Evolutionary conservation across 2,329 filamentous ascomycete species (phyloP).

Genomic region (Calonectria pseudoturangicola): DNA sequence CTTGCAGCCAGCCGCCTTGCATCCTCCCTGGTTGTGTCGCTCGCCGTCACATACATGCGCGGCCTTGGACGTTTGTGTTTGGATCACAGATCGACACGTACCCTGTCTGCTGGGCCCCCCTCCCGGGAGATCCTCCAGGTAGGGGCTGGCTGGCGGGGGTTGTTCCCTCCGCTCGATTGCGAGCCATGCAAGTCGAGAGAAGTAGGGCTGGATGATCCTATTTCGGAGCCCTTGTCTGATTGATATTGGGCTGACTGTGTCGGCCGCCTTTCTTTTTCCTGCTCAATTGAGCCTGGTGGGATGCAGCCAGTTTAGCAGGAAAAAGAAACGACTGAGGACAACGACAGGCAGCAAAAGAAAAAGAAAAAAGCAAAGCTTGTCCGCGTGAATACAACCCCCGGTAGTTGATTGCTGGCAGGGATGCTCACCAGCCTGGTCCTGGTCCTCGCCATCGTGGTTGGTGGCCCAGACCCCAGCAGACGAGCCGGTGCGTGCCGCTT

Average conservation of each 20-base stretch:
- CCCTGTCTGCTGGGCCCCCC: slow-evolving; percentile 7
- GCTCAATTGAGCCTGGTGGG: slow-evolving; percentile 19
- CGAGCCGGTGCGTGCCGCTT: slow-evolving; percentile 29
- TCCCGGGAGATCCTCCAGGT: slow-evolving; percentile 13
- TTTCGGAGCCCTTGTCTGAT: slow-evolving; percentile 29
- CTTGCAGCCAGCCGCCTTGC: slow-evolving; percentile 22
- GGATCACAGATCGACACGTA: slow-evolving; percentile 20
- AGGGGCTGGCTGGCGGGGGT: slow-evolving; percentile 19
- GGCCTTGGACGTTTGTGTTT: slow-evolving; percentile 16
- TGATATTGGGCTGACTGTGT: slow-evolving; percentile 27
- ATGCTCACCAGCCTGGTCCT: slow-evolving; percentile 28
- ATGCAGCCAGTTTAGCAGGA: slow-evolving; percentile 22
- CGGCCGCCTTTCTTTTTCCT: slow-evolving; percentile 33
- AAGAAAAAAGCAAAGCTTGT: slow-evolving; percentile 7
- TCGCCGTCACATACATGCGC: slow-evolving; percentile 17
- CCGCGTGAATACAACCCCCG: slow-evolving; percentile 33
- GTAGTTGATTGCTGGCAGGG: slow-evolving; percentile 38
- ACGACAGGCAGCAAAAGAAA: background rate
- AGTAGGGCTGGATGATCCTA: slow-evolving; percentile 30
- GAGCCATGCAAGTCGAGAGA: background rate
- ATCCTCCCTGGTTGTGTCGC: slow-evolving; percentile 7
- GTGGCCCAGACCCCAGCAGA: slow-evolving; percentile 16
- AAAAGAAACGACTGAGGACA: slow-evolving; percentile 37
- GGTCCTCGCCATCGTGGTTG: slow-evolving; percentile 19
- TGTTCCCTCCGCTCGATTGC: slow-evolving; percentile 6